Percentiles rank a stretch among this genome's conserved stretches.
phyloP scores from a whole-genome alignment of 768 basidiomycete genomes.

The Mycena crocata region DNA sequence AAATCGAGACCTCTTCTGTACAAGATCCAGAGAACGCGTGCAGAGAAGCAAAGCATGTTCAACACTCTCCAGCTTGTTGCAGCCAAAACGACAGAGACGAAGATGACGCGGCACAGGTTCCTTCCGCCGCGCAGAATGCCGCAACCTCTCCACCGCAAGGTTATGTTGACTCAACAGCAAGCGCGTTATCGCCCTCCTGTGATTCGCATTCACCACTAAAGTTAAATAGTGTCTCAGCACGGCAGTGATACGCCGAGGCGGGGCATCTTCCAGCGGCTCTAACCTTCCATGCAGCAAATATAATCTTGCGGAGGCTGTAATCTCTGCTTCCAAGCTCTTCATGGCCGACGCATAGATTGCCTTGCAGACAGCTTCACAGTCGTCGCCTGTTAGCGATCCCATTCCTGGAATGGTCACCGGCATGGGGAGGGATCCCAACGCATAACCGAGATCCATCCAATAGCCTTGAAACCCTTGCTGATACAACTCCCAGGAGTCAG shows the following conservation, averaged over 20 bases:
- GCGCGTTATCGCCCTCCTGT: neutral
- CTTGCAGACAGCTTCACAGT: neutral
- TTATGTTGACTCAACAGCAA: neutral
- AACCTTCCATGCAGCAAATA: neutral
- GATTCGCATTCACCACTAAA: neutral
- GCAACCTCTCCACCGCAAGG: neutral
- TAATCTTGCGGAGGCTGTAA: neutral
- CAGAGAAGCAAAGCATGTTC: too few species aligned
- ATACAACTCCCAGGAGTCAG: neutral
- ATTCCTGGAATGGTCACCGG: neutral
- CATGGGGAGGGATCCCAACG: neutral
- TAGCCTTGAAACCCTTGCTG: neutral
- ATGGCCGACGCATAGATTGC: neutral
- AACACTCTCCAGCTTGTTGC: neutral
- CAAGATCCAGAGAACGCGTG: too few species aligned
- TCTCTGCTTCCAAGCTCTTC: neutral
- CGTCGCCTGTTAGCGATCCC: neutral
- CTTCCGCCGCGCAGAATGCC: neutral
- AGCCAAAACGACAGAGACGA: neutral
- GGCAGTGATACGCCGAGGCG: neutral
- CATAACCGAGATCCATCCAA: slow-evolving; percentile 2
- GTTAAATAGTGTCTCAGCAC: neutral
- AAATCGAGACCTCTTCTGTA: too few species aligned
- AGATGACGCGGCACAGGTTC: neutral
- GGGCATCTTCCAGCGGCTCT: neutral